Evolutionary conservation across 2,329 filamentous ascomycete genomes (phyloP).

Genomic region (Claviceps fusiformis): DNA sequence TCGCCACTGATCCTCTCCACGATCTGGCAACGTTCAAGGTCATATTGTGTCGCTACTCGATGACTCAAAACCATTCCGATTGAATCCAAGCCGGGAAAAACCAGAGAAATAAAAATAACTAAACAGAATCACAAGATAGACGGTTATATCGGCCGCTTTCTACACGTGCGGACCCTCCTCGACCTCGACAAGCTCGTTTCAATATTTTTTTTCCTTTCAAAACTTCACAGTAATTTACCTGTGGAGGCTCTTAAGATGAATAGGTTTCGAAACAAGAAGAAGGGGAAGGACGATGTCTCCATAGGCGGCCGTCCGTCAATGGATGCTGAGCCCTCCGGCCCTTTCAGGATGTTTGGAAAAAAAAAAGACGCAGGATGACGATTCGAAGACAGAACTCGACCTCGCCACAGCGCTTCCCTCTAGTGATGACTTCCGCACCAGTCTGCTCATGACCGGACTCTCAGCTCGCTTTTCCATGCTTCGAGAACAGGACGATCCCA

Average conservation of each 20-base stretch:
- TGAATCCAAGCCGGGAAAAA: neutral
- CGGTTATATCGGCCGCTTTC: neutral
- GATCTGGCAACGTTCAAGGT: neutral
- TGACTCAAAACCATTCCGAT: neutral
- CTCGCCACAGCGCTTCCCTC: conserved; percentile 62
- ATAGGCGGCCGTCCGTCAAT: conserved; percentile 34
- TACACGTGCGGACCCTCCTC: neutral
- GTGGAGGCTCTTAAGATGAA: conserved; percentile 40
- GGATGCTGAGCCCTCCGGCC: conserved; percentile 38
- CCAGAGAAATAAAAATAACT: neutral
- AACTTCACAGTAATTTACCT: neutral
- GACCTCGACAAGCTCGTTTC: neutral
- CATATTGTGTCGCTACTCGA: neutral
- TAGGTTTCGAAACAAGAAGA: conserved; percentile 62
- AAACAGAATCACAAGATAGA: neutral
- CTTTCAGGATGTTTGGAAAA: conserved; percentile 42
- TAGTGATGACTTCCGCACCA: conserved; percentile 84
- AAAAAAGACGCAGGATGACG: conserved; percentile 41
- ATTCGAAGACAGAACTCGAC: conserved; percentile 55
- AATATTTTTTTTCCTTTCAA: neutral
- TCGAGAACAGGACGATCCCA: conserved; percentile 84
- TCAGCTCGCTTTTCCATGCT: conserved; percentile 96
- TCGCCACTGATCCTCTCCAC: neutral
- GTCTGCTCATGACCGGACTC: conserved; percentile 86
- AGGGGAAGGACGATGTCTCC: conserved; percentile 44